Base-by-base conservation (phyloP, 164 flowering plant species). In the Chimonanthus praecox region DNA sequence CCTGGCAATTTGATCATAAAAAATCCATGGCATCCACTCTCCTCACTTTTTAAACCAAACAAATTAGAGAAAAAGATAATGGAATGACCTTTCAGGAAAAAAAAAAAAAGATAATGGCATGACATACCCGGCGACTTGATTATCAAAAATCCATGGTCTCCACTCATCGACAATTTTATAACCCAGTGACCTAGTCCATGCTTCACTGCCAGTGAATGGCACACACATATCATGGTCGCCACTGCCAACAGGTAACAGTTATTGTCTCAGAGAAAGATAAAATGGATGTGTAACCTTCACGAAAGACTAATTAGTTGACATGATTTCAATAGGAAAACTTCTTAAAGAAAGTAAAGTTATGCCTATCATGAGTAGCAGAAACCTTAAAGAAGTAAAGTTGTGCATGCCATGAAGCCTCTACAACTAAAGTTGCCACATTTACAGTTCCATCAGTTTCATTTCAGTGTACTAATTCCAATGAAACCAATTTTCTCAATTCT, bases 181-280 rank as follows among this genome's bases (percentile, higher is more conserved):
- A 74, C 96, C 97, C 46, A 95, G 15, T 8, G 99, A 91, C 75
- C 90, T 87, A 9, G 96, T 90, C 99, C 99, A 95, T 72, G 94
- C 94, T 87, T 90, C 77, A 69, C 87, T 87, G 48, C 98, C 98
- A 16, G 99, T 95, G 78, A 16, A 93, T 5, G 99, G 98, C 68
- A 95, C 96, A 78, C 98, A 91, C 98, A 95, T 90, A 81, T 95
- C 99, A 80, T 95, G 99, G 78, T 95, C 99, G 13, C 99, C 98
- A 71, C 99, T 93, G 88, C 82, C 71, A 75, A 44, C 10, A 7
- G 63, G 7, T 7, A 73, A 58, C 44, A 45, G 6, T 3, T 33
- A n/a, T 60, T 10, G n/a, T 49, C 6, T 69, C 10, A 69, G 47
- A 50, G 47, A 69, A 50, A 47, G 18, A 68, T 16, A 33, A n/a